Evolutionary conservation across 139 green algal genomes (phyloP).

Genomic region (Tetratostichococcus sp.): DNA sequence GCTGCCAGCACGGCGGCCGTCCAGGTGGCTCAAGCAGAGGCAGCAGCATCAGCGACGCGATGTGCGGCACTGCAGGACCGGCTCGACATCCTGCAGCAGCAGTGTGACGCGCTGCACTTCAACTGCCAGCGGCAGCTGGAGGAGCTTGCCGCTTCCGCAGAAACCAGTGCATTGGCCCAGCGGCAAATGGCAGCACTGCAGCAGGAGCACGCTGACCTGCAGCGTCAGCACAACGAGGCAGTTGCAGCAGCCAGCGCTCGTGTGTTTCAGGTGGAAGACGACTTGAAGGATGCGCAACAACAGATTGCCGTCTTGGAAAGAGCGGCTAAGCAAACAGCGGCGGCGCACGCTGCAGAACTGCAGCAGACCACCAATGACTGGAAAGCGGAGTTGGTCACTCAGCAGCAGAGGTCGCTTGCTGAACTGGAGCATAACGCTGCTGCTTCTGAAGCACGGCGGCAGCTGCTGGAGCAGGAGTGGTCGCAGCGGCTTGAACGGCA

Average conservation of each 20-base stretch:
- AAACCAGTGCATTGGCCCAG: neutral
- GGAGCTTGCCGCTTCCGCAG: neutral
- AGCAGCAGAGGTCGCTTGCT: too few relatives aligned
- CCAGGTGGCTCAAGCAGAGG: neutral
- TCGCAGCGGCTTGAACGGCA: too few relatives aligned
- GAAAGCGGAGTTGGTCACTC: too few relatives aligned
- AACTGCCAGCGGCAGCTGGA: neutral
- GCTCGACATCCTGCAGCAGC: neutral
- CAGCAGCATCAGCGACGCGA: neutral
- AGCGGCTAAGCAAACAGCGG: too few relatives aligned
- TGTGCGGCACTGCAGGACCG: neutral
- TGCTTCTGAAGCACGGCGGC: too few relatives aligned
- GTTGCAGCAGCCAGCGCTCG: too few relatives aligned
- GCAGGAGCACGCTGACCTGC: neutral
- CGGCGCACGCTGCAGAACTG: too few relatives aligned
- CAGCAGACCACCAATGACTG: too few relatives aligned
- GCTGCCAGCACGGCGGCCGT: neutral
- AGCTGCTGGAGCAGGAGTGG: too few relatives aligned
- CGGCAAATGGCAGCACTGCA: neutral
- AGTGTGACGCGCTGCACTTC: neutral
- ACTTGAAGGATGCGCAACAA: neutral
- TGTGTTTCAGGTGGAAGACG: neutral
- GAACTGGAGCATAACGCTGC: too few relatives aligned
- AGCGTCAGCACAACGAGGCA: neutral
- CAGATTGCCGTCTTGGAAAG: too few relatives aligned